Conservation (phyloP, 148 eudicot genomes). For the Agrostemma githago region DNA sequence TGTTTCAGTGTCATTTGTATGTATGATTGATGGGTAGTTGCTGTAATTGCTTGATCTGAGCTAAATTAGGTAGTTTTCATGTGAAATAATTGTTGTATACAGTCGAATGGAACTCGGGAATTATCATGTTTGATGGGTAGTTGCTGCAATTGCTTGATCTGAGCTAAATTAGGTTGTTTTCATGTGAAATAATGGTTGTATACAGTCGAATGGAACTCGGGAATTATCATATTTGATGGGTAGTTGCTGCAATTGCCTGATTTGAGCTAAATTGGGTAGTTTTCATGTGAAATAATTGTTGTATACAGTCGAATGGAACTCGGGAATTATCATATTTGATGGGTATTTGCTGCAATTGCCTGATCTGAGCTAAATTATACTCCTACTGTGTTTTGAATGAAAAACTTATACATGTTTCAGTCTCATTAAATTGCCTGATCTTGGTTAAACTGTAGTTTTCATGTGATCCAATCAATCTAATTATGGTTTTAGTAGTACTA, state of each 20-base stretch:
- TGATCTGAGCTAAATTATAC: conserved; percentile 6
- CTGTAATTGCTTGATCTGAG: conserved; percentile 16
- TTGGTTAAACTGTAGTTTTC: background rate
- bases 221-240: background rate
- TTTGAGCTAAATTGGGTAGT: background rate
- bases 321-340: no score
- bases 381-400: no score
- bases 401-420: no score
- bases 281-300: no score
- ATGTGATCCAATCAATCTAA: background rate
- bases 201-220: no score
- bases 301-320: no score
- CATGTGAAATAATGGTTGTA: no score
- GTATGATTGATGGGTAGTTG: conserved; percentile 5
- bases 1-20: background rate
- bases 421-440: no score
- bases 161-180: background rate
- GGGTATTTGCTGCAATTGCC: conserved; percentile 8
- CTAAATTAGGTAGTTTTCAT: no score
- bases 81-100: no score
- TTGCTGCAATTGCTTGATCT: conserved; percentile 19
- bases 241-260: conserved; percentile 10
- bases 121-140: background rate
- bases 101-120: no score
- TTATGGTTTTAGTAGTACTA: background rate